Evolutionary conservation across 2,329 filamentous ascomycete genomes (phyloP).

Genomic region (Paraphoma chrysanthemicola): DNA sequence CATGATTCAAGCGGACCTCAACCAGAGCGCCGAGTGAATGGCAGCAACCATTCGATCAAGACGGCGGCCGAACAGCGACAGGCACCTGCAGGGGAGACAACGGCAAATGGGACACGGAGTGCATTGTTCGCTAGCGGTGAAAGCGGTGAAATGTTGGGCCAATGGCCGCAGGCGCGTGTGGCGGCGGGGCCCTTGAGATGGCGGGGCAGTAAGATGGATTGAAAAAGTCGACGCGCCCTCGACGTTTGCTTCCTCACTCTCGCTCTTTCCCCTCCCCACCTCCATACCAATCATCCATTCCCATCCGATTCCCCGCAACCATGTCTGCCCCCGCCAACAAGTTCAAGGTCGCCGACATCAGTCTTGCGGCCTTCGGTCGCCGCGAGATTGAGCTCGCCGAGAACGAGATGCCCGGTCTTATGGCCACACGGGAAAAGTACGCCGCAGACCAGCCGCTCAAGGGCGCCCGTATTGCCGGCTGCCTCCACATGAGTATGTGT

Average conservation of each 20-base stretch:
- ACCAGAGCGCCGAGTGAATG: too few species aligned
- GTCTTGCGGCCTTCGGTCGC: constrained; percentile 96
- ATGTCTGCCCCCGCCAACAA: constrained; percentile 83
- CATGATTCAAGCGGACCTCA: too few species aligned
- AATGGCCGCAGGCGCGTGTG: neutral
- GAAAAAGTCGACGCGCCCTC: constrained; percentile 7
- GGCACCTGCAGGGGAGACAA: neutral
- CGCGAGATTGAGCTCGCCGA: constrained; percentile 99
- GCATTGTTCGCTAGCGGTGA: neutral
- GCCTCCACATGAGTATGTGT: constrained; percentile 87
- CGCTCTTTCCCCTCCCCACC: constrained; percentile 17
- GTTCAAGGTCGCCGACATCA: constrained; percentile 98
- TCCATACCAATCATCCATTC: constrained; percentile 12
- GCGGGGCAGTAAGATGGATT: constrained; percentile 7
- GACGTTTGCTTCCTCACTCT: constrained; percentile 12
- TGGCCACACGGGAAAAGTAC: constrained; percentile 93
- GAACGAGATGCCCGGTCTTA: constrained; percentile 91
- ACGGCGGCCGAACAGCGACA: neutral
- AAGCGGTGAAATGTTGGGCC: constrained; percentile 3
- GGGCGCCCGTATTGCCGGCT: constrained; percentile 95
- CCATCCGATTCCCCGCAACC: constrained; percentile 41
- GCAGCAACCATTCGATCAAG: neutral
- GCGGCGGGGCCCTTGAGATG: constrained; percentile 4
- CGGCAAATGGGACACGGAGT: constrained; percentile 2
- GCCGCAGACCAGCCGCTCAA: constrained; percentile 89